Percentiles rank a stretch among this genome's conserved stretches.
Evolutionary conservation across 2,329 filamentous ascomycete genomes (phyloP).

Genomic region (Beauveria bassiana): DNA sequence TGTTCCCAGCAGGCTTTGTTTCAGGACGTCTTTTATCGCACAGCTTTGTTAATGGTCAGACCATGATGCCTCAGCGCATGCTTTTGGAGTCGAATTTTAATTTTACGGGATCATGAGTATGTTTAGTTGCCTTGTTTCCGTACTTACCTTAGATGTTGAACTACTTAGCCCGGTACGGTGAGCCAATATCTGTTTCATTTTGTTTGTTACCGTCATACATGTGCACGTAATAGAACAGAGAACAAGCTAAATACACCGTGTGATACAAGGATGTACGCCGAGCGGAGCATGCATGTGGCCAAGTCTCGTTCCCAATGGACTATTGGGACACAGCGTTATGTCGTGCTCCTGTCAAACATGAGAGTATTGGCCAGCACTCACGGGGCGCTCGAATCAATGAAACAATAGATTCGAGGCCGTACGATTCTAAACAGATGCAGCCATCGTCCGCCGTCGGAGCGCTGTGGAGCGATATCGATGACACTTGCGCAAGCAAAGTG

Average conservation of each 20-base stretch:
- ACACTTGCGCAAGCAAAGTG: neutral
- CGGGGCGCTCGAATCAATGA: neutral
- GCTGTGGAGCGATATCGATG: neutral
- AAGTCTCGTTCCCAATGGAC: neutral
- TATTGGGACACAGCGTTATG: neutral
- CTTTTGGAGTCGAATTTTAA: slow-evolving; percentile 7
- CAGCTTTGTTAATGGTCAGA: slow-evolving; percentile 7
- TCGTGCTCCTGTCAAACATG: neutral
- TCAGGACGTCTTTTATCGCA: slow-evolving; percentile 6
- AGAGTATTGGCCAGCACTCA: neutral
- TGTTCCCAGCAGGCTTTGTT: slow-evolving; percentile 7
- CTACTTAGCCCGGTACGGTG: neutral
- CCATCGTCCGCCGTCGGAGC: neutral
- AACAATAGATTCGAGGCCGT: neutral
- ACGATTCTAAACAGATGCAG: neutral
- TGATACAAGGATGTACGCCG: neutral
- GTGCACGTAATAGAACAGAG: neutral
- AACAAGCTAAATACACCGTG: neutral
- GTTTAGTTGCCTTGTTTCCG: slow-evolving; percentile 8
- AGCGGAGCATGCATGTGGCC: neutral
- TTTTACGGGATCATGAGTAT: slow-evolving; percentile 11
- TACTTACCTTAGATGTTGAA: slow-evolving; percentile 9
- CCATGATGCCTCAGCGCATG: slow-evolving; percentile 9
- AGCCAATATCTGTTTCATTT: neutral
- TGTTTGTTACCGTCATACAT: neutral